Conservation (phyloP, 1,284 basidiomycete genomes). For the Wallemia hederae region DNA sequence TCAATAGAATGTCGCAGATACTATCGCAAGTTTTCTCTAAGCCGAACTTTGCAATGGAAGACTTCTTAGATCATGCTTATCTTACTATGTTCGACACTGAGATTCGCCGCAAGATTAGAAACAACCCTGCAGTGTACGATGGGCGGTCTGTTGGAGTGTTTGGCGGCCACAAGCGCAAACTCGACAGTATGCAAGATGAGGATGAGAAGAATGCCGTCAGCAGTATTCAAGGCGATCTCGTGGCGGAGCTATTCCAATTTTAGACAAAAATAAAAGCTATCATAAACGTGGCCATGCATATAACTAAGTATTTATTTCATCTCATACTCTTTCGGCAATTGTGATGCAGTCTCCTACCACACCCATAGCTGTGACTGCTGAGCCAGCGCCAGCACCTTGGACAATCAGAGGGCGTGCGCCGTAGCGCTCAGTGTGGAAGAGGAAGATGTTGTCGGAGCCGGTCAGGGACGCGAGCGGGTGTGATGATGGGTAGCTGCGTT, state of each 20-base stretch:
- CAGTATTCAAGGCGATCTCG: background rate
- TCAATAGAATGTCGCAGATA: conserved; percentile 56
- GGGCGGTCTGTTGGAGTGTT: conserved; percentile 8
- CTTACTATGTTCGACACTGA: conserved; percentile 71
- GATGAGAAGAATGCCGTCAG: background rate
- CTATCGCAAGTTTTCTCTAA: conserved; percentile 82
- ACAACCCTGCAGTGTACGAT: conserved; percentile 32
- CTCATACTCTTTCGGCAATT: conserved; percentile 15
- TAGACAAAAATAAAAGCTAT: too few relatives aligned
- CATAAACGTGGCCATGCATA: too few relatives aligned
- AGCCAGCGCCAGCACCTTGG: conserved; percentile 84
- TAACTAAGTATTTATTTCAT: background rate
- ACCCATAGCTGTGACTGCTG: conserved; percentile 93
- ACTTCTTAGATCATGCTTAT: conserved; percentile 91
- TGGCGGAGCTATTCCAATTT: background rate
- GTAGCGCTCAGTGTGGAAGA: conserved; percentile 80
- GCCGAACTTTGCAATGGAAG: conserved; percentile 64
- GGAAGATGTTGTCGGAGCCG: conserved; percentile 91
- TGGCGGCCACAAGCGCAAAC: background rate
- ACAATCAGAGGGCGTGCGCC: conserved; percentile 58
- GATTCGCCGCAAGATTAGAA: conserved; percentile 42
- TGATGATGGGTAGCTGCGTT: conserved; percentile 41
- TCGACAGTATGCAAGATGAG: background rate
- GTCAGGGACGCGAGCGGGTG: conserved; percentile 86
- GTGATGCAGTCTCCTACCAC: conserved; percentile 41